Base-by-base conservation (phyloP, 495 filamentous ascomycete species). In the Beverwykella pulmonaria region DNA sequence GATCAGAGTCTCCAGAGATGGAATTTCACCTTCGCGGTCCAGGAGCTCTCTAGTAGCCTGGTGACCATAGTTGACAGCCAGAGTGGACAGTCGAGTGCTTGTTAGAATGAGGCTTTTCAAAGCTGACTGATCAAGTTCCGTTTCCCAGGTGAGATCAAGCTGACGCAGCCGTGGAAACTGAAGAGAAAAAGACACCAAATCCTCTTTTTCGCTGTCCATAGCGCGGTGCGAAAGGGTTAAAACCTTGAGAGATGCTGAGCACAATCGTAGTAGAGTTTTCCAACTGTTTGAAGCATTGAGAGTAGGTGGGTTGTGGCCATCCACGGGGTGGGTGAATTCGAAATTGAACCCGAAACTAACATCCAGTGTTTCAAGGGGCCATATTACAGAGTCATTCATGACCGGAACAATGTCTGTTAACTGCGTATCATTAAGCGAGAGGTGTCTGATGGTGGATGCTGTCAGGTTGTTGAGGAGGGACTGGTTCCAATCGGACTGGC, bases 151-250 rank as follows among this genome's bases (percentile, higher is more conserved):
- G 46, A 48, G 5, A 48, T 48, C n/a, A 7, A 48, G n/a, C 22
- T 23, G 46, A 48, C 46, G 46, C 46, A 48, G 17, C 46, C 17
- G 46, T 48, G 46, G 46, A 48, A 48, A 48, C n/a, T 48, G 17
- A n/a, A 48, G 46, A 48, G 46, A 48, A 15, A 48, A n/a, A 15
- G 7, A 48, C 6, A 48, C n/a, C 7, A 19, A 5, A 34, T 6
- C n/a, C 17, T 48, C 46, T n/a, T 48, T 15, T 7, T 48, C 46
- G 4, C 17, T n/a, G 46, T 48, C 5, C 7, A 23, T 6, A 19
- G 46, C 46, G 46, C 17, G 6, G 17, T 48, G 5, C 17, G 7
- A 7, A 4, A 48, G 22, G 4, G 5, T 7, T 23, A 48, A 48
- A n/a, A 7, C 46, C n/a, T 48, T n/a, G 22, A 48, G 46, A 48